Percentiles rank a stretch among this genome's conserved stretches.
These are phyloP conservation scores for Silene latifolia DNA, from an alignment of 148 eudicot species.

Conservation along the genomic window DNA sequence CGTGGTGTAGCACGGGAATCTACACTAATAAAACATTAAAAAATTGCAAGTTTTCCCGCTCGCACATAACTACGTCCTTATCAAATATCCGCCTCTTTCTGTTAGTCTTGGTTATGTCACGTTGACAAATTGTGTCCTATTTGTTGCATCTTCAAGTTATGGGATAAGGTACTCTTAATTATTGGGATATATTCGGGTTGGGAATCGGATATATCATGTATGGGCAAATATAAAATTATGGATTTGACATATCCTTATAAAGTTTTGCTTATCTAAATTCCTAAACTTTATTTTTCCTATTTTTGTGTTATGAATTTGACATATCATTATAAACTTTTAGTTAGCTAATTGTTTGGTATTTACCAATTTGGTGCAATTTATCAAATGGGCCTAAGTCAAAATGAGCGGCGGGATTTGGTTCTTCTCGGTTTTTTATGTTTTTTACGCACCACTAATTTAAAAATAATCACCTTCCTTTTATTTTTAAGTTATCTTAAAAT, in stretches of 20 bases:
- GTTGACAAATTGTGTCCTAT: neutral
- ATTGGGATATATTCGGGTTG: slow-evolving; percentile 4
- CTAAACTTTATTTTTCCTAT: neutral
- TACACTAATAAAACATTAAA: too few species aligned
- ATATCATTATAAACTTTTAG: too few species aligned
- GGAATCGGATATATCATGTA: neutral
- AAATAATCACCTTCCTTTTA: too few species aligned
- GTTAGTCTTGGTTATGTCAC: slow-evolving; percentile 9
- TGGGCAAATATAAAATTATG: neutral
- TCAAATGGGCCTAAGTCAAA: too few species aligned
- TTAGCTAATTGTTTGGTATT: too few species aligned
- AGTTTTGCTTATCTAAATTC: neutral
- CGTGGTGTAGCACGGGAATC: too few species aligned
- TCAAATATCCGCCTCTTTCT: neutral
- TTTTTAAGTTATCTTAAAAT: too few species aligned
- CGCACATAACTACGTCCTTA: neutral
- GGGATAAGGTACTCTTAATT: slow-evolving; percentile 13
- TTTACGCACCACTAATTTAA: too few species aligned
- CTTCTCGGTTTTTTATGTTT: too few species aligned
- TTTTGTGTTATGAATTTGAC: neutral
- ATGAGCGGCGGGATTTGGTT: too few species aligned
- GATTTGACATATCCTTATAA: neutral
- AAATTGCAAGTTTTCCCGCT: neutral
- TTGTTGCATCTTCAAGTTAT: neutral
- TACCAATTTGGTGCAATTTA: too few species aligned